Base-by-base conservation (phyloP, 1,139 yeast genomes). In the Lodderomyces oxycetoniae region DNA sequence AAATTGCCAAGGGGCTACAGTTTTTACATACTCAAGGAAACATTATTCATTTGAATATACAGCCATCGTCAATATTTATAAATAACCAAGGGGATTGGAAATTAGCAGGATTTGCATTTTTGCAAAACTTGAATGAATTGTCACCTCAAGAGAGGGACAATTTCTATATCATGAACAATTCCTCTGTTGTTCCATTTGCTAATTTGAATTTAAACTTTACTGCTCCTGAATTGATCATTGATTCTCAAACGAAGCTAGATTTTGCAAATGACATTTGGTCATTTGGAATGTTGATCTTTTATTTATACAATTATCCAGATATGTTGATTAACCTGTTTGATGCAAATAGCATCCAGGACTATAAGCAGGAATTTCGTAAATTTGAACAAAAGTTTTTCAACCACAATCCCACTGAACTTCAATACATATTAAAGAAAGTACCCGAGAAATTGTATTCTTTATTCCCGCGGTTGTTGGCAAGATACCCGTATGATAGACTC, bases 21-120 rank as follows among this genome's bases (percentile, higher is more conserved):
- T 91, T 91, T 50, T 68, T 91, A 30, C 96, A 91, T 54, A 74
- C 76, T 40, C 74, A 77, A 39, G 85, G 95, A 17, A 72, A 79
- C 13, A 74, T 78, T 21, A 82, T 86, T 11, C 96, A 89, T 59
- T 59, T 84, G 45, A 86, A 88, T 45, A 48, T 93, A 21, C 81
- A 80, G 44, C 98, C 98, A 1, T 63, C 74, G 10, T 77, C 95
- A 0, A 67, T 91, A 1, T 74, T 81, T 40, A 71, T 91, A 17
- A 89, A 84, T 45, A 79, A 77, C 27, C 88, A 83, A 46, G 93
- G 95, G 1, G 98, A 91, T 57, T 93, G 97, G 97, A 91, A 89
- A 56, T 56, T 91, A 3, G 74, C 83, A 6, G 96, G 97, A 1
- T 71, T 84, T 43, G 74, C 74, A 32, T 82, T 82, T 47, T 55